Evolutionary conservation across 352 stramenopile genomes (phyloP), one percentile per base, ranked within the genome.

Genomic region (Elongisporangium prolatum): DNA sequence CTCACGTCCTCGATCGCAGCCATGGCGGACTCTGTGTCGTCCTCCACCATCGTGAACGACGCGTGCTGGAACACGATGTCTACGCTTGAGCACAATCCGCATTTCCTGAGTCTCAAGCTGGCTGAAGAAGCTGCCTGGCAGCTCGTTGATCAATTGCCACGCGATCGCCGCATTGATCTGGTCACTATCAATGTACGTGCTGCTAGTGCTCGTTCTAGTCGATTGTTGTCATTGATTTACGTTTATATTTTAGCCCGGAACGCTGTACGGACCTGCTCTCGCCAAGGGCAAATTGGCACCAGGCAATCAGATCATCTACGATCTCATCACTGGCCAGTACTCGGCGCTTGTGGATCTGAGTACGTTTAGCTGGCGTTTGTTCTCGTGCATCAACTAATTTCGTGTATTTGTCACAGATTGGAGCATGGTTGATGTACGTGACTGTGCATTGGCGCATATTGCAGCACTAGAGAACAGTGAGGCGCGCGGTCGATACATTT

Each of bases 51-150:
- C 56, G 78, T 96, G 20, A 92, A 92, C 48, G 86, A 96, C 40
- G 78, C 80, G 14, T 89, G 72, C 57, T 96, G 86, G 86, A 96
- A 96, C 55, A 87, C 88, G 14, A 86, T 76, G 54, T 94, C 84
- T 48, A 80, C 86, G 21, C 60, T 94, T 18, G 86, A 94, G 62
- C 79, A 83, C 11, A 93, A 96, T 66, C 86, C 86, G 25, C 86
- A 96, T 68, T 96, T 94, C 56, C 60, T 96, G 13, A 94, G 84
- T 54, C 69, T 96, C 17, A 96, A 96, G 52, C 72, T 96, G 21
- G 85, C 86, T 0, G 86, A 96, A 59, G 86, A 96, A 69, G 85
- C 85, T 18, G 84, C 84, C 16, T 94, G 86, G 84, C 86, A 94
- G 55, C 81, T 96, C 18, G 85, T 94, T 50, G 84, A 96, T 60